Percentiles rank a stretch among this genome's conserved stretches.
phyloP scores from a whole-genome alignment of 768 basidiomycete genomes.

The Mycena venus region DNA sequence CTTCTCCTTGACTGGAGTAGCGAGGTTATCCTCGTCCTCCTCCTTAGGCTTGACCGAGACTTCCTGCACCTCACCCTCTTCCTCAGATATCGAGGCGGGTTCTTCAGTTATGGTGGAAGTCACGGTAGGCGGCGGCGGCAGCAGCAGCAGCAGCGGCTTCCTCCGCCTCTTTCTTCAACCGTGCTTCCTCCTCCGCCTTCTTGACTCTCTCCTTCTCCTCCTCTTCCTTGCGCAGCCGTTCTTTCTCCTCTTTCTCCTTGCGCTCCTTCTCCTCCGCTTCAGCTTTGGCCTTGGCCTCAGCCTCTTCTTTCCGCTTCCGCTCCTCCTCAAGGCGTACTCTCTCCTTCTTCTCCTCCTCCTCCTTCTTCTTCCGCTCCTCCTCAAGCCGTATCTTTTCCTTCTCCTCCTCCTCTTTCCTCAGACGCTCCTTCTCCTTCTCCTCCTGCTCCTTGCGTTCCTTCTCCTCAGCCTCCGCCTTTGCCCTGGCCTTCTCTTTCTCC shows the following conservation, averaged over 20 bases:
- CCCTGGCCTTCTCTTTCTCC: conserved; percentile 48
- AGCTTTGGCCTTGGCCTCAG: conserved; percentile 59
- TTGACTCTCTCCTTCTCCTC: conserved; percentile 43
- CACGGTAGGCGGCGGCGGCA: background rate
- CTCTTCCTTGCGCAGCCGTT: conserved; percentile 45
- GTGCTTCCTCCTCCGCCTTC: conserved; percentile 49
- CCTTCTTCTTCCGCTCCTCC: conserved; percentile 42
- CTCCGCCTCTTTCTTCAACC: conserved; percentile 49
- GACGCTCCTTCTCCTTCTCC: conserved; percentile 53
- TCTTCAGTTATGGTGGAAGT: conserved; percentile 27
- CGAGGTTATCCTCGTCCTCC: conserved; percentile 51
- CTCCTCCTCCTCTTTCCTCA: conserved; percentile 52
- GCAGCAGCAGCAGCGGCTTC: conserved; percentile 29
- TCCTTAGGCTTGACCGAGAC: conserved; percentile 55
- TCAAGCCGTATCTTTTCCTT: conserved; percentile 49
- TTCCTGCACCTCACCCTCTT: conserved; percentile 57
- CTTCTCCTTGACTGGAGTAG: conserved; percentile 49
- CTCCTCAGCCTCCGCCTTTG: conserved; percentile 51
- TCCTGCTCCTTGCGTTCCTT: conserved; percentile 57
- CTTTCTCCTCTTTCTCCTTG: conserved; percentile 48
- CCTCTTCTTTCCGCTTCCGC: conserved; percentile 46
- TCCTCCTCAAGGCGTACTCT: conserved; percentile 35
- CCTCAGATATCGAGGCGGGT: conserved; percentile 40
- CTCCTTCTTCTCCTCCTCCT: conserved; percentile 48
- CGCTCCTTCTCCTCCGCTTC: conserved; percentile 58